Evolutionary conservation across 257 asterid genomes (phyloP).

Genomic region (Rubia yunnanensis): DNA sequence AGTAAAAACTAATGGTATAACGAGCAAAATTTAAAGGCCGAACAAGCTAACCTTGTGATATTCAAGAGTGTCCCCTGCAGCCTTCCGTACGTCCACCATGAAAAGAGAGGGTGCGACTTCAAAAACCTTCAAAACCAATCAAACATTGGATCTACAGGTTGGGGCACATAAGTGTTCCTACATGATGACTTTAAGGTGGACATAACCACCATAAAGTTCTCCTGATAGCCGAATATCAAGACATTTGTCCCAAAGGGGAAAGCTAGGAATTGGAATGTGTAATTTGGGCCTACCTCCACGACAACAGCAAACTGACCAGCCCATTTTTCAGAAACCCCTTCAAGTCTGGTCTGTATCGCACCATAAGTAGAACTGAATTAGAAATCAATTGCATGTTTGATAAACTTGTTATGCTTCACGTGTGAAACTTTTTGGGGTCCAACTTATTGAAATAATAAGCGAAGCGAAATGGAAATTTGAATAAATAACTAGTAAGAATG

Average conservation of each 20-base stretch:
- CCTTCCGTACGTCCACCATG: slow-evolving; percentile 92
- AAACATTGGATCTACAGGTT: background rate
- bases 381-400: background rate
- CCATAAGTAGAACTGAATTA: slow-evolving; percentile 8
- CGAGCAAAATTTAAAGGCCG: background rate
- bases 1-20: background rate
- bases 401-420: background rate
- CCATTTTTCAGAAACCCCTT: slow-evolving; percentile 62
- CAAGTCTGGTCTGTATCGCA: slow-evolving; percentile 73
- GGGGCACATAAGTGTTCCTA: background rate
- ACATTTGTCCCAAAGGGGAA: background rate
- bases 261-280: background rate
- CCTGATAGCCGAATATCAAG: background rate
- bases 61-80: slow-evolving; percentile 89
- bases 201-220: background rate
- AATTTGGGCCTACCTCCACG: slow-evolving; percentile 53
- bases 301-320: slow-evolving; percentile 79
- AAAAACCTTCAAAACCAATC: slow-evolving; percentile 39
- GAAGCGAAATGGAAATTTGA: background rate
- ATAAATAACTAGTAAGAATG: background rate
- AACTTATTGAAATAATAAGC: background rate
- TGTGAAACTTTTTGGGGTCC: background rate
- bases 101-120: slow-evolving; percentile 89
- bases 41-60: slow-evolving; percentile 62
- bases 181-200: background rate